These are phyloP conservation scores for Candolleomyces efflorescens DNA, from an alignment of 768 basidiomycete species.

Conservation along the genomic window DNA sequence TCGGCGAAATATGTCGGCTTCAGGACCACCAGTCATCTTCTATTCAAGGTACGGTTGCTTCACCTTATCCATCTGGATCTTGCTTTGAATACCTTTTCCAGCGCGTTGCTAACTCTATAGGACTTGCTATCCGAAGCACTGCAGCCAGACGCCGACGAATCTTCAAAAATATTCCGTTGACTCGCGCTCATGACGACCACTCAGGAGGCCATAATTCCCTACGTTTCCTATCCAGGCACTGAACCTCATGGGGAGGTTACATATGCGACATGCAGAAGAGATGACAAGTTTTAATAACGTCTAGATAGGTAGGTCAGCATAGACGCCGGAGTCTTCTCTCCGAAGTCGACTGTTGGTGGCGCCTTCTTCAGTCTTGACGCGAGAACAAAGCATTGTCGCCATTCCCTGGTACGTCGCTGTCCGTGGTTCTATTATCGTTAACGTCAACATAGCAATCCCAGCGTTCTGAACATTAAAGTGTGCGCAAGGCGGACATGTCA, in stretches of 20 bases:
- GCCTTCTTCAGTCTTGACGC: neutral
- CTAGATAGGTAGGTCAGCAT: neutral
- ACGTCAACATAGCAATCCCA: neutral
- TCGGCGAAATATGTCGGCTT: neutral
- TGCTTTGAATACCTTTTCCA: neutral
- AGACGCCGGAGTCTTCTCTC: neutral
- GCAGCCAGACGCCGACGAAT: neutral
- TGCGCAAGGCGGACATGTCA: neutral
- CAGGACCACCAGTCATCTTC: neutral
- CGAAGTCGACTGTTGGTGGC: neutral
- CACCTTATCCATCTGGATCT: neutral
- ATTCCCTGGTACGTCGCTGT: neutral
- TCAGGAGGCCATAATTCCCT: neutral
- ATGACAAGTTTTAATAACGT: neutral
- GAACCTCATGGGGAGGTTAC: neutral
- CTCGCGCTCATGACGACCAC: neutral
- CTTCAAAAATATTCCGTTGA: neutral
- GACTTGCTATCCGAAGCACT: neutral
- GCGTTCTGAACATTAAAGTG: neutral
- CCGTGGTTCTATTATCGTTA: neutral
- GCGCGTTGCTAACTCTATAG: neutral
- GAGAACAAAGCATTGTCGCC: neutral
- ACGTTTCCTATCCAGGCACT: neutral
- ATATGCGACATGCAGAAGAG: neutral
- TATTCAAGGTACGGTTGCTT: neutral